A percentile compares a stretch with the other conserved stretches of the same genome.
Evolutionary conservation across 192 early-diverging fungal genomes (phyloP).

Genomic region (Podila clonocystis): DNA sequence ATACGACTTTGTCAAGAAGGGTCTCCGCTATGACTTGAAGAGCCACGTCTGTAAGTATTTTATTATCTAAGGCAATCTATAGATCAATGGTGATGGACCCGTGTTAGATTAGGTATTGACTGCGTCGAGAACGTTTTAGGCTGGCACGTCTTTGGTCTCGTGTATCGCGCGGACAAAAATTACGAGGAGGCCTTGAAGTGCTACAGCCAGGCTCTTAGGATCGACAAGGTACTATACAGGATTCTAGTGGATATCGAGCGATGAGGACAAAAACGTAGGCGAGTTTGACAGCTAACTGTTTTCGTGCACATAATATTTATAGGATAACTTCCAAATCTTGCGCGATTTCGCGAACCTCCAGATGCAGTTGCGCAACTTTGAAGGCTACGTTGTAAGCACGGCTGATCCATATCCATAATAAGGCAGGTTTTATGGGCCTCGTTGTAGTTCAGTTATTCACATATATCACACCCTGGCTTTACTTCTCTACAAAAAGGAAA

Average conservation of each 20-base stretch:
- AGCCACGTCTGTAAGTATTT: slow-evolving; percentile 84
- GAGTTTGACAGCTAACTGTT: background rate
- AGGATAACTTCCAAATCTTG: slow-evolving; percentile 92
- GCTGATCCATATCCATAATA: too few species aligned
- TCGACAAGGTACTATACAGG: slow-evolving; percentile 68
- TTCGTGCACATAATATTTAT: background rate
- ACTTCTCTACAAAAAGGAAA: slow-evolving; percentile 53
- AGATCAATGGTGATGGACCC: too few species aligned
- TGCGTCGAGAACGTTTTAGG: slow-evolving; percentile 49
- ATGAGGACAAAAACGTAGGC: too few species aligned
- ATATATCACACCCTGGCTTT: background rate
- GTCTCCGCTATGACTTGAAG: slow-evolving; percentile 80
- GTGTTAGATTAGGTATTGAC: background rate
- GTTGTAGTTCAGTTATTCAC: background rate
- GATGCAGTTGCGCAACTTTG: slow-evolving; percentile 88
- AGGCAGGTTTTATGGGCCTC: too few species aligned
- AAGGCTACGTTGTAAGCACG: slow-evolving; percentile 64
- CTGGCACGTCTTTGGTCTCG: slow-evolving; percentile 98
- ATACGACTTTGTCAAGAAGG: slow-evolving; percentile 87
- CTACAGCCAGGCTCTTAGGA: slow-evolving; percentile 87
- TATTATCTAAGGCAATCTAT: background rate
- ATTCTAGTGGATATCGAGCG: background rate
- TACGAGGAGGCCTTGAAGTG: slow-evolving; percentile 93
- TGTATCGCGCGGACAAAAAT: slow-evolving; percentile 92
- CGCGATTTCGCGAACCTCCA: slow-evolving; percentile 90